Conservation (phyloP, 129 eudicot species). For the Chrysanthemum makinoi region DNA sequence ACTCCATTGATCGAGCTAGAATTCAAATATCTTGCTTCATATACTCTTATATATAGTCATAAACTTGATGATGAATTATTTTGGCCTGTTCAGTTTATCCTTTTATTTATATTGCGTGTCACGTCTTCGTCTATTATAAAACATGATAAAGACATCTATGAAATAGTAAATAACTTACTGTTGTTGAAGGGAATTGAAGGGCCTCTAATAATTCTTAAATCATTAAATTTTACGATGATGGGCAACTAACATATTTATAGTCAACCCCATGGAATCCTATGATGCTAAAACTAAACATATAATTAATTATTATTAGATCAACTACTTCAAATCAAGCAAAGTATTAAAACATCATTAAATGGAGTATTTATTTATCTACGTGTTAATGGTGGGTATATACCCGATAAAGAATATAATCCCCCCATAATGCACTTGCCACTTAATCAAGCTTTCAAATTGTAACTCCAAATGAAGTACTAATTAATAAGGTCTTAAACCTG, state of each 20-base stretch:
- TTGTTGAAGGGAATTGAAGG: not conserved
- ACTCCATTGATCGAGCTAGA: too few relatives aligned
- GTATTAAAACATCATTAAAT: constrained; percentile 18
- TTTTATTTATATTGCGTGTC: too few relatives aligned
- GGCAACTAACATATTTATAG: constrained; percentile 23
- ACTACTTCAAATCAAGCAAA: constrained; percentile 7
- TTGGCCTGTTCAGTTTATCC: too few relatives aligned
- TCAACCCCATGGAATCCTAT: constrained; percentile 32
- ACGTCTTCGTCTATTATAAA: not conserved
- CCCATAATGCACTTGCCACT: constrained; percentile 15
- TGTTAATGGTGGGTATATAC: constrained; percentile 8
- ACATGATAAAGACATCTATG: not conserved
- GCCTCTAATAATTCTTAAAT: constrained; percentile 15
- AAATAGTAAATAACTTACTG: not conserved
- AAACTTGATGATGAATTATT: too few relatives aligned
- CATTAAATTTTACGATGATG: constrained; percentile 16
- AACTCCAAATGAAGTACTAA: constrained; percentile 26
- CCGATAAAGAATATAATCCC: not conserved
- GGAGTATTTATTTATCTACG: not conserved
- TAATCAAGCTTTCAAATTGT: constrained; percentile 8
- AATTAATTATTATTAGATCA: constrained; percentile 14
- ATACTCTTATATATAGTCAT: too few relatives aligned
- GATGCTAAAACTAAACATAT: constrained; percentile 1
- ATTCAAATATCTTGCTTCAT: too few relatives aligned
- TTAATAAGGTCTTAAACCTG: constrained; percentile 19